Percentiles rank a stretch among this genome's conserved stretches.
These are phyloP conservation scores for Lactifluus volemus DNA, from an alignment of 768 basidiomycete genomes.

Conservation along the genomic window DNA sequence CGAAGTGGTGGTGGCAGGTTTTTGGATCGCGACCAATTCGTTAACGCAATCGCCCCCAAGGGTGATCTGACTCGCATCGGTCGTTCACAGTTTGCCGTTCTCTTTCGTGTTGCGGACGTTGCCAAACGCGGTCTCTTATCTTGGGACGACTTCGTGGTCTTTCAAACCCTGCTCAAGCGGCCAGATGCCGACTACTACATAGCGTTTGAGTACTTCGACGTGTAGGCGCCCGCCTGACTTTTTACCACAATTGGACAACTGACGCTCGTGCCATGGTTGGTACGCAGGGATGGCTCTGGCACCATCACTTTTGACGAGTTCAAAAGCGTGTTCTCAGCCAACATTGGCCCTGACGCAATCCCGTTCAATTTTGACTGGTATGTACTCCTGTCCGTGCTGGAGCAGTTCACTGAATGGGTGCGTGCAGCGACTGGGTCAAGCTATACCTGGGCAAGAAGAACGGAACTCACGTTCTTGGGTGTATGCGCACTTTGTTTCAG, in stretches of 20 bases:
- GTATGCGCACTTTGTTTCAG: conserved; percentile 36
- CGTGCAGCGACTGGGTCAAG: conserved; percentile 86
- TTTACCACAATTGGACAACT: neutral
- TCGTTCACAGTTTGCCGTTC: conserved; percentile 78
- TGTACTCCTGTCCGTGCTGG: conserved; percentile 21
- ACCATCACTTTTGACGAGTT: conserved; percentile 92
- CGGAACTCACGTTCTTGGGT: conserved; percentile 85
- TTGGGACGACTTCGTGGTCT: conserved; percentile 95
- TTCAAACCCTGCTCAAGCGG: conserved; percentile 86
- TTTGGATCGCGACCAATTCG: conserved; percentile 80
- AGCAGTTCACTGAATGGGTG: neutral
- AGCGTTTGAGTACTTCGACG: conserved; percentile 93
- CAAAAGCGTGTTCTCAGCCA: conserved; percentile 82
- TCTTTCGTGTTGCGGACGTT: conserved; percentile 84
- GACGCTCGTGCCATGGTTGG: neutral
- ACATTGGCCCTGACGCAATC: conserved; percentile 68
- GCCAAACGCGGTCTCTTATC: conserved; percentile 68
- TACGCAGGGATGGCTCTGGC: conserved; percentile 75
- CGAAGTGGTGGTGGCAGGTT: conserved; percentile 42
- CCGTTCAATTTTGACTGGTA: conserved; percentile 95
- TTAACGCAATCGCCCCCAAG: conserved; percentile 89
- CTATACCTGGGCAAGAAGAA: conserved; percentile 91
- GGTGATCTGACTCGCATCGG: conserved; percentile 81
- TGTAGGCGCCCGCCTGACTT: conserved; percentile 34
- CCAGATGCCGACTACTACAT: conserved; percentile 97